phyloP scores from a whole-genome alignment of 2,329 filamentous ascomycete genomes.

The Diaporthe citrichinensis region DNA sequence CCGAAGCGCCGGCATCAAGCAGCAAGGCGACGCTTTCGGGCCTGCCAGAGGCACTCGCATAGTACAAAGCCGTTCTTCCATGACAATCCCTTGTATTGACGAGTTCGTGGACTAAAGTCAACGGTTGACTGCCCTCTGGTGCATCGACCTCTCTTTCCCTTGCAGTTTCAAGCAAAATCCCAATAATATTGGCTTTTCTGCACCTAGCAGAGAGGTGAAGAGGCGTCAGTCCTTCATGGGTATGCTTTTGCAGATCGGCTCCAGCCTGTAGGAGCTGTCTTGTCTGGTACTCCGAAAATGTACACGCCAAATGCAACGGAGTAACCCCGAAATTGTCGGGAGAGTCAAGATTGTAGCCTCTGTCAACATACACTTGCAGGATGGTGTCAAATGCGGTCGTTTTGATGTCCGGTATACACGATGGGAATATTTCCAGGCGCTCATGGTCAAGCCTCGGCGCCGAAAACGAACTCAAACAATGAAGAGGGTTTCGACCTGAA shows the following conservation, averaged over 20 bases:
- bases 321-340: slow-evolving; percentile 1
- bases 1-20: slow-evolving; percentile 25
- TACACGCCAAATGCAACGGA: slow-evolving; percentile 20
- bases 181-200: slow-evolving; percentile 21
- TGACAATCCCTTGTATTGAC: background rate
- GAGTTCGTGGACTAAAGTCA: background rate
- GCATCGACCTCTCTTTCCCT: no score
- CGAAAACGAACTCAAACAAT: slow-evolving; percentile 3
- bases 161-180: slow-evolving; percentile 17
- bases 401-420: background rate
- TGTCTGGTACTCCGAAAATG: slow-evolving; percentile 29
- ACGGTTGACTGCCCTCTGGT: no score
- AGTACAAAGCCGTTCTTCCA: slow-evolving; percentile 20
- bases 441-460: no score
- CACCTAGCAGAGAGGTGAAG: slow-evolving; percentile 9
- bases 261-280: background rate
- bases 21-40: slow-evolving; percentile 18
- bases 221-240: slow-evolving; percentile 8
- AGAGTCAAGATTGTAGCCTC: background rate
- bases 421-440: no score
- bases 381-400: slow-evolving; percentile 7
- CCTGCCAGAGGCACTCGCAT: background rate
- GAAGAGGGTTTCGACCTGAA: slow-evolving; percentile 4
- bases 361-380: background rate
- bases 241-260: background rate